A percentile compares a stretch with the other conserved stretches of the same genome.
These are phyloP conservation scores for Apiospora phragmitis DNA, from an alignment of 2,329 filamentous ascomycete genomes.

Conservation along the genomic window DNA sequence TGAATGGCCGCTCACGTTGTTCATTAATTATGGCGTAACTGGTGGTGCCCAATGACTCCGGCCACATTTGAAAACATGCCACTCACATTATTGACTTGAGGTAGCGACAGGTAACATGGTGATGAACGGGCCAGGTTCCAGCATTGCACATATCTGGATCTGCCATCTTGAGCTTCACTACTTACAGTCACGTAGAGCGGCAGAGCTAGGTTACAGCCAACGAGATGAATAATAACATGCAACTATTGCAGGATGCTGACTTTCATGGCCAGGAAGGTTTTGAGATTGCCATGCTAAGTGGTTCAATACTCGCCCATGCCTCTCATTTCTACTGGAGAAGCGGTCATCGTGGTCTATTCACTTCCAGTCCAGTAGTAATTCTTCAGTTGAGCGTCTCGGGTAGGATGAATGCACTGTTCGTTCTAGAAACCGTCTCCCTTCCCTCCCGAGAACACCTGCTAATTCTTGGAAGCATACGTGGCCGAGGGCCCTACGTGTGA, in stretches of 20 bases:
- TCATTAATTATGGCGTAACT: not conserved
- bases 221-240: not conserved
- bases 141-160: not conserved
- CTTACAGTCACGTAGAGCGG: not conserved
- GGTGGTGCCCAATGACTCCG: too few relatives aligned
- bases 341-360: too few relatives aligned
- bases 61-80: not conserved
- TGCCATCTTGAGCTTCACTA: not conserved
- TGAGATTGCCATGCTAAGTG: too few relatives aligned
- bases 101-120: too few relatives aligned
- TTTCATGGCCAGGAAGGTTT: too few relatives aligned
- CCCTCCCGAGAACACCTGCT: not conserved
- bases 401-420: too few relatives aligned
- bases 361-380: too few relatives aligned
- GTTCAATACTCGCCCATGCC: too few relatives aligned
- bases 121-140: not conserved
- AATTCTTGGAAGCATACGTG: not conserved
- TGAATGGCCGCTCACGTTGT: not conserved
- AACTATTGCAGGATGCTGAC: not conserved
- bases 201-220: not conserved
- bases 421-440: too few relatives aligned
- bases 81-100: not conserved
- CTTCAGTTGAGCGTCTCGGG: too few relatives aligned
- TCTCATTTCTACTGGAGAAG: too few relatives aligned
- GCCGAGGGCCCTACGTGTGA: not conserved